Base-by-base conservation (phyloP, 2,329 filamentous ascomycete genomes). In the Verticillium tricorpus region DNA sequence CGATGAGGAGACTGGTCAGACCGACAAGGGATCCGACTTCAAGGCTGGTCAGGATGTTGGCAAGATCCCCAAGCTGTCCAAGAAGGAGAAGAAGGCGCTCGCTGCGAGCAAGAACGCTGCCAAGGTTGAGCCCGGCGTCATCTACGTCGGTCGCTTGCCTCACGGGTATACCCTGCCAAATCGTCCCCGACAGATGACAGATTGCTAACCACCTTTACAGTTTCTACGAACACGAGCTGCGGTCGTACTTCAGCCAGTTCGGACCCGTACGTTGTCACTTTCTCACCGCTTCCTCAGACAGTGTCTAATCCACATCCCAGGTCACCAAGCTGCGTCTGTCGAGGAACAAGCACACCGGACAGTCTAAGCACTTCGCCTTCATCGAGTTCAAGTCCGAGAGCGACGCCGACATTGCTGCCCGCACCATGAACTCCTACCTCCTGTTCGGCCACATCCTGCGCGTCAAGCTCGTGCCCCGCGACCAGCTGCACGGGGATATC, bases 401-500 rank as follows among this genome's bases (percentile, higher is more conserved):
- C 66, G 85, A 84, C n/a, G 45, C 95, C 45, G 89, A 92, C 70
- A 93, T 98, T 68, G 94, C 96, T 34, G 89, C 92, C 58, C 91
- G 93, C 78, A 97, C 95, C 25, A 99, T 99, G 95, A 87, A 97
- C 82, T 96, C 93, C 78, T 99, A 99, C 77, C 86, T 98, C 45
- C 84, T 99, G 72, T 98, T 97, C 74, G 92, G 92, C 6, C 94
- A 97, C 74, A 90, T 98, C 65, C 82, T 99, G 68, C 94, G 96
- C 77, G 94, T 93, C 77, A 91, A 92, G 73, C 80, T 88, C 28
- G 85, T 97, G 4, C 86, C 91, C 4, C 80, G 86, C 62, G 91
- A 91, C 64, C 88, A 93, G 72, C 80, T 97, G 54, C 92, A 96
- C 73, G 83, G 88, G 28, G 84, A 92, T 64, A 80, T 97, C 60